phyloP scores from a whole-genome alignment of 2,329 filamentous ascomycete genomes.

The Curvularia sp. region DNA sequence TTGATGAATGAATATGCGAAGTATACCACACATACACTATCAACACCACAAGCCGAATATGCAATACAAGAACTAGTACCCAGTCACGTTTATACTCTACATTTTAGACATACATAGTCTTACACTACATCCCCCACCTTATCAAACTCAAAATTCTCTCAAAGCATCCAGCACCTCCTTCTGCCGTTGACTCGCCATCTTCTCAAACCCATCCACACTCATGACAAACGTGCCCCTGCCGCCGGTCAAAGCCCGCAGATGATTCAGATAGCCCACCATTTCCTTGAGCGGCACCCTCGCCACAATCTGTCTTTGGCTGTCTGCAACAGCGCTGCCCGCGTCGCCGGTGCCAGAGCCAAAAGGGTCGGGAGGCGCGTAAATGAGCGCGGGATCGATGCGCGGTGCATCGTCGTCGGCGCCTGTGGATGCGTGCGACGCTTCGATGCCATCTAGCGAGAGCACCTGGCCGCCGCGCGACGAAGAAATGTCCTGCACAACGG shows the following conservation, averaged over 20 bases:
- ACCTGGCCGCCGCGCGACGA: slow-evolving; percentile 77
- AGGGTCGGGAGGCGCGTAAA: slow-evolving; percentile 89
- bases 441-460: slow-evolving; percentile 66
- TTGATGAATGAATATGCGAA: too few species aligned
- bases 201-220: slow-evolving; percentile 75
- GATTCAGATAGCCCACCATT: slow-evolving; percentile 93
- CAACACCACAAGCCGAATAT: not conserved
- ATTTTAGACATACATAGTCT: not conserved
- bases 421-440: slow-evolving; percentile 14
- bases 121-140: not conserved
- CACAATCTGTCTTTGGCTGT: slow-evolving; percentile 66
- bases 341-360: slow-evolving; percentile 61
- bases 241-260: slow-evolving; percentile 85
- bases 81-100: not conserved
- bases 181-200: slow-evolving; percentile 67
- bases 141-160: slow-evolving; percentile 34
- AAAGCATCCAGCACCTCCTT: slow-evolving; percentile 59
- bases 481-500: slow-evolving; percentile 82
- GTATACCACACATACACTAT: not conserved
- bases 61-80: not conserved
- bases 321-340: slow-evolving; percentile 25
- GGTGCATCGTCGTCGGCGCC: slow-evolving; percentile 37
- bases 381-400: slow-evolving; percentile 71
- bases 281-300: slow-evolving; percentile 93
- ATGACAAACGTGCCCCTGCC: slow-evolving; percentile 82